Percentiles rank a stretch among this genome's conserved stretches.
These are phyloP conservation scores for Lathyrus aphaca DNA, from an alignment of 306 rosid species.

Conservation along the genomic window DNA sequence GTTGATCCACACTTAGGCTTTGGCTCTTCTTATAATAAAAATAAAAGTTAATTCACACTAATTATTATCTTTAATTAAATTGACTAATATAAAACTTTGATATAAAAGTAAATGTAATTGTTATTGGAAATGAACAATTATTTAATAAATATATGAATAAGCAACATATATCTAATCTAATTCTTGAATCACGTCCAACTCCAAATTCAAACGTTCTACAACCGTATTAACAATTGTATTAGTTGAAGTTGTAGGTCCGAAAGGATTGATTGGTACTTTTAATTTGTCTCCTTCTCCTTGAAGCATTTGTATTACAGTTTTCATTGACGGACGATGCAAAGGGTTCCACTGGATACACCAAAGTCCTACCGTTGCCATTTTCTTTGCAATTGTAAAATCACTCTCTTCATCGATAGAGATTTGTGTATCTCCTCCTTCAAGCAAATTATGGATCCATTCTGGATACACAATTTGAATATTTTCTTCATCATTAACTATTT, in stretches of 20 bases:
- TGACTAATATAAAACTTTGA: too few relatives aligned
- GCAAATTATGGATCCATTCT: slow-evolving; percentile 23
- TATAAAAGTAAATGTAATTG: too few relatives aligned
- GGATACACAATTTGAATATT: slow-evolving; percentile 8
- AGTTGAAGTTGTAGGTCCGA: neutral
- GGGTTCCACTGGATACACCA: slow-evolving; percentile 27
- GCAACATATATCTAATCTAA: neutral
- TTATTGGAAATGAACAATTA: too few relatives aligned
- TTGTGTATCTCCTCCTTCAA: slow-evolving; percentile 6
- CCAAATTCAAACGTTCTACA: neutral
- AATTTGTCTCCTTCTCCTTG: slow-evolving; percentile 17
- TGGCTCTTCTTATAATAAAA: too few relatives aligned
- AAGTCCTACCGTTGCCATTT: slow-evolving; percentile 9
- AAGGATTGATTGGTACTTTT: slow-evolving; percentile 7
- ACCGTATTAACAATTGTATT: neutral
- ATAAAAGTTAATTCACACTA: too few relatives aligned
- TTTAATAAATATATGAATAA: too few relatives aligned
- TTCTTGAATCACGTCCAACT: neutral
- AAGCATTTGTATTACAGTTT: neutral
- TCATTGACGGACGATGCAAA: neutral
- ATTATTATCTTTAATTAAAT: too few relatives aligned
- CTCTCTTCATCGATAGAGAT: neutral
- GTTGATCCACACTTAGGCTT: too few relatives aligned
- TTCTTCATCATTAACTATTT: neutral
- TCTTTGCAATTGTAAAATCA: slow-evolving; percentile 6